A percentile compares a stretch with the other conserved stretches of the same genome.
These are phyloP conservation scores for Gossypium arboreum DNA, from an alignment of 345 rosid species.

Conservation along the genomic window DNA sequence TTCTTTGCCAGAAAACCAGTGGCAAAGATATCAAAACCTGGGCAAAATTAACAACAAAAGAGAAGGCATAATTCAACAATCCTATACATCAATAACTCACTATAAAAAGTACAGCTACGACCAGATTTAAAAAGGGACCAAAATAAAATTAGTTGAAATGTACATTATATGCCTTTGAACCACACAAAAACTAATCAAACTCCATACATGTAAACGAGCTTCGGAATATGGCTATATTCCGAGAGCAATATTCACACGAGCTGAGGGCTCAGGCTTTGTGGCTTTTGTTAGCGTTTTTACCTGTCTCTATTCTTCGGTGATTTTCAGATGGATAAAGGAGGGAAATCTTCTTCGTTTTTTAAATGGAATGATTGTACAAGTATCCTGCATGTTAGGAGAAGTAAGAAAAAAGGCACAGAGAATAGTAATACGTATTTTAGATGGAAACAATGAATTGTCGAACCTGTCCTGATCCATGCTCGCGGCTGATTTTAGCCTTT, in stretches of 20 bases:
- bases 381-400: slow-evolving; percentile 40
- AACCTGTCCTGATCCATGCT: slow-evolving; percentile 55
- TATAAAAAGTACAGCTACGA: slow-evolving; percentile 17
- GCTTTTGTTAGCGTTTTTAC: slow-evolving; percentile 24
- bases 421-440: background rate
- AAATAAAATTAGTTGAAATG: slow-evolving; percentile 29
- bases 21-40: background rate
- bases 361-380: slow-evolving; percentile 47
- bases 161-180: slow-evolving; percentile 24
- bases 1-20: slow-evolving; percentile 8
- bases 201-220: slow-evolving; percentile 6
- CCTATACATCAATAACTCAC: slow-evolving; percentile 30
- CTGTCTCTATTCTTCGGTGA: slow-evolving; percentile 18
- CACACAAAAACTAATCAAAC: slow-evolving; percentile 20
- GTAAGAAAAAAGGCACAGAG: slow-evolving; percentile 1
- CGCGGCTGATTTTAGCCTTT: slow-evolving; percentile 32
- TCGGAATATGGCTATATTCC: background rate
- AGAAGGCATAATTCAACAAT: slow-evolving; percentile 6
- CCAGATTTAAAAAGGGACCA: slow-evolving; percentile 1
- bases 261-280: slow-evolving; percentile 22
- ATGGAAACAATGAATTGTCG: background rate
- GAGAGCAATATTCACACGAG: slow-evolving; percentile 10
- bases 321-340: slow-evolving; percentile 64
- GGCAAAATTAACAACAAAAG: background rate
- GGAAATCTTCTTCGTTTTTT: slow-evolving; percentile 54